A percentile compares a stretch with the other conserved stretches of the same genome.
phyloP scores from a whole-genome alignment of 305 asterid species.

The Fraxinus latifolia region DNA sequence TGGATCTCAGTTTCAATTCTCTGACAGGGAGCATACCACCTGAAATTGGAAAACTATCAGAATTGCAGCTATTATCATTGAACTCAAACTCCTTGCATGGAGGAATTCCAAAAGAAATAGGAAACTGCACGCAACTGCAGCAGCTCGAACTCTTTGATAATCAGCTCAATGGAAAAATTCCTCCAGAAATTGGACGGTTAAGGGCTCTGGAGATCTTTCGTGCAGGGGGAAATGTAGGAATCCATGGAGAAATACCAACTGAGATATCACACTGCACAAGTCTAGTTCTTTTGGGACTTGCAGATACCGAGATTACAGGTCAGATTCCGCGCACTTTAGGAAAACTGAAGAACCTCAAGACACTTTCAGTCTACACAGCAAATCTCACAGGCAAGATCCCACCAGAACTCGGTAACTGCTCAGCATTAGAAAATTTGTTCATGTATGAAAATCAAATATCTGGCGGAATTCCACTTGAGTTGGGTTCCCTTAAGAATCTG shows the following conservation, averaged over 20 bases:
- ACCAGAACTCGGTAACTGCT: constrained; percentile 48
- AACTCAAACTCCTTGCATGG: constrained; percentile 50
- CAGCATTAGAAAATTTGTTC: constrained; percentile 48
- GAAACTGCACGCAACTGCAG: constrained; percentile 47
- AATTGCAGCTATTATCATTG: constrained; percentile 40
- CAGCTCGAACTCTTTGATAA: constrained; percentile 61
- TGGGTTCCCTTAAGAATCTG: constrained; percentile 47
- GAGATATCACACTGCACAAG: constrained; percentile 52
- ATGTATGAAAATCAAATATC: constrained; percentile 59
- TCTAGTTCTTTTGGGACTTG: constrained; percentile 52
- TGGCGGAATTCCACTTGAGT: constrained; percentile 51
- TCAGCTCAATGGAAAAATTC: constrained; percentile 48
- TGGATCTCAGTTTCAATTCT: constrained; percentile 65
- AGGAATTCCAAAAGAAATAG: constrained; percentile 50
- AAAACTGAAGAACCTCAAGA: constrained; percentile 49
- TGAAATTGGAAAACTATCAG: constrained; percentile 47
- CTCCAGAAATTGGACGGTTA: constrained; percentile 41
- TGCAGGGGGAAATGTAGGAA: constrained; percentile 51
- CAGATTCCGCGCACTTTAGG: constrained; percentile 53
- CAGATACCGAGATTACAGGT: constrained; percentile 61
- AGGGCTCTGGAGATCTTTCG: constrained; percentile 47
- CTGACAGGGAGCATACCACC: constrained; percentile 51
- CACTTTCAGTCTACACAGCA: constrained; percentile 57
- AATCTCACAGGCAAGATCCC: constrained; percentile 60
- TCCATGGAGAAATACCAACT: constrained; percentile 57